Evolutionary conservation across 129 eudicot species (phyloP), one percentile per base, ranked within the genome.

Genomic region (Smallanthus sonchifolius): DNA sequence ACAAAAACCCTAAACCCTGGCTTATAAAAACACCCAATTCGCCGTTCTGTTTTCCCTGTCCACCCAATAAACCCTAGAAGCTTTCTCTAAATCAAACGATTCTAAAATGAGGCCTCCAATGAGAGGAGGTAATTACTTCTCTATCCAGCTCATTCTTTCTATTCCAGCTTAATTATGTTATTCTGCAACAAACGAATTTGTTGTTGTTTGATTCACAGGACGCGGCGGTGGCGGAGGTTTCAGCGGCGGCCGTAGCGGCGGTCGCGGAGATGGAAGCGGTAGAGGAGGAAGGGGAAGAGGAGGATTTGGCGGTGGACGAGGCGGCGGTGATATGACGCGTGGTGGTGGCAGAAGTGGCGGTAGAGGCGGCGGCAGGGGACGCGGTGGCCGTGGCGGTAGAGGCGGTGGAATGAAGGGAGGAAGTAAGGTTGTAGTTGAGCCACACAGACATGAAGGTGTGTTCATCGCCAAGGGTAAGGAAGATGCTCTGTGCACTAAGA

Each of bases 381-480:
- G 87, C 0, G 20, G 95, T 0, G 76, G 89, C 0, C 45, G 94
- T 4, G 76, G 96, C 0, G 72, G 92, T 0, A 10, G 91, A 34
- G 86, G 87, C 0, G 86, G 81, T 5, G 96, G 91, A 43, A 87
- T 89, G 96, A 89, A 85, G 65, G 96, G 96, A 4, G 98, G 96
- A 2, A 85, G 83, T 63, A 92, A 85, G 74, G 94, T 92, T 4
- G 60, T 87, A 4, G 96, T 92, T 13, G 96, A 85, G 80, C 94
- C 94, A 5, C 98, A 92, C 64, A 87, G 96, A 65, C 98, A 92
- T 30, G 87, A 84, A 6, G 98, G 96, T 13, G 95, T 92, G 38
- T 92, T 92, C 64, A 84, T 92, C 76, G 96, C 92, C 7, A 92
- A 86, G 84, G 95, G 98, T 0, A 89, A 89, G 67, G 96, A 89